Base-by-base conservation (phyloP, 2,329 filamentous ascomycete genomes). In the Capronia americana region DNA sequence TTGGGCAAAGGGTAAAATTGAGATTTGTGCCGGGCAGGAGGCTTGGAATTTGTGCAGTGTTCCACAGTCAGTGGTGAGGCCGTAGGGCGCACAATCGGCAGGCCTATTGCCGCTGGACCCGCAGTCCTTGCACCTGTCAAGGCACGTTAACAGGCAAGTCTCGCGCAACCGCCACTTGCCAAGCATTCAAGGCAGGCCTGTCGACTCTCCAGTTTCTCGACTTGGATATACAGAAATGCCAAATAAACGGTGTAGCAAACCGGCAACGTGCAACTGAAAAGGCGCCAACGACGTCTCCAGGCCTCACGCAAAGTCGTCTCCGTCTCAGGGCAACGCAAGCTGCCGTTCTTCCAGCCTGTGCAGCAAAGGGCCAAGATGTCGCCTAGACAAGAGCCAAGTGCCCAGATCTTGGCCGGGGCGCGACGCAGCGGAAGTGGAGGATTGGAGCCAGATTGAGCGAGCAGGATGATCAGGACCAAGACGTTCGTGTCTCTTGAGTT, bases 381-480 rank as follows among this genome's bases (percentile, higher is more conserved):
- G 59, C 59, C 59, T 56, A 62, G 59, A 55, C 32, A 56, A 62
- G 58, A 61, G 59, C 59, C 59, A 62, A 62, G 59, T 55, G 50
- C 59, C 51, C 32, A 48, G 59, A 56, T 46, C 59, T 63, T 61
- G 64, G 58, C 64, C 56, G 30, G 58, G 58, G 58, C 58, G 48
- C 58, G 58, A 61, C 53, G 58, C 58, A 61, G 58, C 58, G 58
- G 58, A 61, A 61, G 58, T 61, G 58, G 58, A 61, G 58, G 58
- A 61, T 61, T 61, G 30, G 26, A 61, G 44, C 58, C 58, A 51
- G 58, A 53, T 56, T 62, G 50, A 55, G 59, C 59, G 34, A 62
- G 59, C 59, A 62, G 59, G 59, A 62, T 56, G 59, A 62, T 62
- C 50, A 62, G 50, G 34, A 62, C 50, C 50, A 62, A 56, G 59